Evolutionary conservation across 176 grass and related monocot species (phyloP).

Genomic region (Urochloa ruziziensis): DNA sequence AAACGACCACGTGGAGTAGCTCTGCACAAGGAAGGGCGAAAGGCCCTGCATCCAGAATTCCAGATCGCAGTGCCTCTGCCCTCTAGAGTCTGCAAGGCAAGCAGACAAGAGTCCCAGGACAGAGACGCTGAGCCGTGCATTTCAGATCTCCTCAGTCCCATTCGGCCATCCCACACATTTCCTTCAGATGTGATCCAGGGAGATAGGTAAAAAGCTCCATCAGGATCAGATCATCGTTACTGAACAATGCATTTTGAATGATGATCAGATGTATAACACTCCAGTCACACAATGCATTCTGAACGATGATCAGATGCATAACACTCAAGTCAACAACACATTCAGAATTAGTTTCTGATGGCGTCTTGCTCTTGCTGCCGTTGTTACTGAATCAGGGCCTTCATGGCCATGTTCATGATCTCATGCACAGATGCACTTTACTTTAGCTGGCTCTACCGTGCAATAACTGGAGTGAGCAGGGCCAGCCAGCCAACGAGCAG

Average conservation of each 20-base stretch:
- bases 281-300: neutral
- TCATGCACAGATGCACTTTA: too few relatives aligned
- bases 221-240: neutral
- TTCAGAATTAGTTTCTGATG: neutral
- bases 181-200: neutral
- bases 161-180: neutral
- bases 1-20: neutral
- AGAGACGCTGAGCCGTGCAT: neutral
- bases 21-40: neutral
- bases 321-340: neutral
- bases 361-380: neutral
- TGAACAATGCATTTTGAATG: neutral
- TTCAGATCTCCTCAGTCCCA: neutral
- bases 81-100: neutral
- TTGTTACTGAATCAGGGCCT: neutral
- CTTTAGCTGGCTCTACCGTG: neutral
- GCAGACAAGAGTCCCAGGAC: constrained; percentile 1
- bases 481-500: neutral
- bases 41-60: neutral
- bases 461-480: neutral
- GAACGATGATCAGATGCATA: neutral
- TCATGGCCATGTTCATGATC: neutral
- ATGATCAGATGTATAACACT: neutral
- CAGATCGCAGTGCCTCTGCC: neutral
- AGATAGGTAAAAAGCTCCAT: neutral